Evolutionary conservation across 352 stramenopile species (phyloP), one percentile per base, ranked within the genome.

Genomic region (Globisporangium emineosum): DNA sequence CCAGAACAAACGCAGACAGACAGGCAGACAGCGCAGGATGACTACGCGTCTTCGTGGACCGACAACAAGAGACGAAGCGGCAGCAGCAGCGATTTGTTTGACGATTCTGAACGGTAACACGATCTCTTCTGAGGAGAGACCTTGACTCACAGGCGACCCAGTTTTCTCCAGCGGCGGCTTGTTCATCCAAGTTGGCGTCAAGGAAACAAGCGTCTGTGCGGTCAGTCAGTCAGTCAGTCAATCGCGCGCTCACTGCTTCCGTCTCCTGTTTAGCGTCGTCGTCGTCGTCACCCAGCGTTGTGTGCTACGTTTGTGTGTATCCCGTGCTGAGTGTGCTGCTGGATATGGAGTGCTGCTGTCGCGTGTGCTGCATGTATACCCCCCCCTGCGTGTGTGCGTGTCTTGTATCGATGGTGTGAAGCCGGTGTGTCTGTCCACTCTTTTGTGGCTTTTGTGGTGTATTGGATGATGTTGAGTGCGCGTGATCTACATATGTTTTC

Each of bases 101-200:
- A 60, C 32, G 54, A 15, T n/a, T 50, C 10, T 35, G 9, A 57
- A 45, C 56, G 32, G 17, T 40, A 53, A 35, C 40, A 54, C 6
- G 25, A 25, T 62, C 56, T 53, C 57, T 62, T 30, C 5, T 62
- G 57, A 62, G 57, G 57, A 54, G 57, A 62, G 56, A 25, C 17
- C 57, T 15, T n/a, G 23, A 27, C 57, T 42, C 45, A 27, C 29
- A 51, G 13, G 15, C 37, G 9, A 5, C 2, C 37, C 19, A 43
- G 37, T 43, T 43, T n/a, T n/a, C 37, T 43, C 37, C 37, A 43
- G 40, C 42, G 45, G 27, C 17, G 51, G 51, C 45, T 62, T 54
- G 43, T 7, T 42, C 25, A 62, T 27, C 17, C 29, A 30, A 25
- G 25, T 30, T 62, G 21, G 25, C 37, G 27, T 12, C 57, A 62